A percentile compares a stretch with the other conserved stretches of the same genome.
Evolutionary conservation across 2,329 filamentous ascomycete species (phyloP).

Genomic region (Aspergillus sp.): DNA sequence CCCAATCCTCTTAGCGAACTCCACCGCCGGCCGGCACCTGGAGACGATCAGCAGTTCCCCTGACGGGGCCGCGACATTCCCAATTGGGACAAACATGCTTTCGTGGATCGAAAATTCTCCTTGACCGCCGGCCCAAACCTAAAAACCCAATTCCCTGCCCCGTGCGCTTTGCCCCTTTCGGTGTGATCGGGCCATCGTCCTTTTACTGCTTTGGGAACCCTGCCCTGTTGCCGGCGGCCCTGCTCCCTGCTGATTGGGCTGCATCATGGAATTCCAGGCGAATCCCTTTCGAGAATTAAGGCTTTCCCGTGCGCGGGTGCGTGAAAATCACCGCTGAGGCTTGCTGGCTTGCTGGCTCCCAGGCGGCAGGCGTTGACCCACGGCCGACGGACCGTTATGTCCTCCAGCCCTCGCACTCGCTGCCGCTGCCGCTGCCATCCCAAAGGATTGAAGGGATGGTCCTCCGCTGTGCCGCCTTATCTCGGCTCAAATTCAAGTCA

Average conservation of each 20-base stretch:
- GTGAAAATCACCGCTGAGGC: background rate
- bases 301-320: background rate
- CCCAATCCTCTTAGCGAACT: background rate
- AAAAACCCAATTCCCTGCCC: conserved; percentile 8
- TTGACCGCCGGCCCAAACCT: conserved; percentile 14
- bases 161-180: conserved; percentile 12
- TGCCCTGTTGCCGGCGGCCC: conserved; percentile 17
- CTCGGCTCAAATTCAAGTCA: background rate
- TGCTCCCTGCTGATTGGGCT: conserved; percentile 5
- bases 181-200: conserved; percentile 14
- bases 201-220: conserved; percentile 24
- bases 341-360: background rate
- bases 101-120: conserved; percentile 5
- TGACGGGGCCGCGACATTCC: conserved; percentile 16
- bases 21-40: background rate
- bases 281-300: background rate
- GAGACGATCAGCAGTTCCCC: conserved; percentile 4
- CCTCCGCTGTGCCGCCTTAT: background rate
- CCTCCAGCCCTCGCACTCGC: background rate
- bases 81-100: conserved; percentile 16
- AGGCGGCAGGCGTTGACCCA: background rate
- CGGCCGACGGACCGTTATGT: background rate
- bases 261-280: background rate
- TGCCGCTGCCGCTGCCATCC: no score
- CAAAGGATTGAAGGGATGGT: no score